A percentile compares a stretch with the other conserved stretches of the same genome.
phyloP scores from a whole-genome alignment of 2,329 filamentous ascomycete genomes.

The Ilyonectria robusta region DNA sequence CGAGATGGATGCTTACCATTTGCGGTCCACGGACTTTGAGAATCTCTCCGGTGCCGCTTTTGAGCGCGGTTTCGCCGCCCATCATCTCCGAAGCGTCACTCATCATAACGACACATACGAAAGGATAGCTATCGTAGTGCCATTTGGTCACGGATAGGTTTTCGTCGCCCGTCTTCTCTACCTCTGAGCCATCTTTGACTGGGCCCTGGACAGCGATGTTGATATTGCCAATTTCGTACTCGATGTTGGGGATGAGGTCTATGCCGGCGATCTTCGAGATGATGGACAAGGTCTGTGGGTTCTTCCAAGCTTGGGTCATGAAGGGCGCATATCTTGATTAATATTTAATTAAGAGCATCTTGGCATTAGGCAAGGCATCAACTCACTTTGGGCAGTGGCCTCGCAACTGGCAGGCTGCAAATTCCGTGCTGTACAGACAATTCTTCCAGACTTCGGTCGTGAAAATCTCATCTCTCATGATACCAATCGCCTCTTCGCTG shows the following conservation, averaged over 20 bases:
- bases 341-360: neutral
- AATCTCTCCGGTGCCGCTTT: conserved; percentile 64
- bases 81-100: conserved; percentile 74
- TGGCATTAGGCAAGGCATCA: too few relatives aligned
- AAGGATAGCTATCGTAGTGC: conserved; percentile 76
- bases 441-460: conserved; percentile 10
- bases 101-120: conserved; percentile 77
- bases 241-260: conserved; percentile 66
- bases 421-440: conserved; percentile 6
- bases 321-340: neutral
- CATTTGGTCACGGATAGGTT: conserved; percentile 61
- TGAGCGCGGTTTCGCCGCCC: conserved; percentile 74
- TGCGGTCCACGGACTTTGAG: conserved; percentile 70
- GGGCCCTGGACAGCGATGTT: conserved; percentile 65
- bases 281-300: conserved; percentile 4
- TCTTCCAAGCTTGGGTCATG: conserved; percentile 7
- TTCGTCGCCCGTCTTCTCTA: conserved; percentile 35
- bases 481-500: neutral
- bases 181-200: conserved; percentile 49
- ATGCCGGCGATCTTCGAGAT: conserved; percentile 68
- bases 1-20: neutral
- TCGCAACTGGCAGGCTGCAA: neutral
- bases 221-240: conserved; percentile 68
- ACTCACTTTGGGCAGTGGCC: conserved; percentile 8
- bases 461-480: conserved; percentile 4